Conservation (phyloP, 805 yeast species). For the Nakazawaea anatomiae region DNA sequence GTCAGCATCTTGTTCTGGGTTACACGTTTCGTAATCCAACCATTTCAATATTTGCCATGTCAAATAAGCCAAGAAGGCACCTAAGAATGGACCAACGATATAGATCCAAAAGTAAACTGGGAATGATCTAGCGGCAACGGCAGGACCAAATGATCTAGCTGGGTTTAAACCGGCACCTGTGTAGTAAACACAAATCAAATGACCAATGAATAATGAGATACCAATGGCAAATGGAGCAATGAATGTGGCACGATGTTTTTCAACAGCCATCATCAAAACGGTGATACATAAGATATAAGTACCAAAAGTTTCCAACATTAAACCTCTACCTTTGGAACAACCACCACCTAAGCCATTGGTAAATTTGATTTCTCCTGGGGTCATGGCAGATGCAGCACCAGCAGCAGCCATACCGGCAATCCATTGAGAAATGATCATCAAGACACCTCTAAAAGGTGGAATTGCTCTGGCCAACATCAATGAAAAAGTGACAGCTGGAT, state of each 20-base stretch:
- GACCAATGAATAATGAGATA: slow-evolving; percentile 73
- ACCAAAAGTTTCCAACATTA: slow-evolving; percentile 78
- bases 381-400: slow-evolving; percentile 80
- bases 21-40: slow-evolving; percentile 61
- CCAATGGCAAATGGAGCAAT: slow-evolving; percentile 85
- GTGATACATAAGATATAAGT: slow-evolving; percentile 68
- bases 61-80: slow-evolving; percentile 59
- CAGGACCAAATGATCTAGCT: slow-evolving; percentile 84
- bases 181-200: slow-evolving; percentile 72
- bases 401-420: slow-evolving; percentile 91
- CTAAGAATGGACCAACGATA: slow-evolving; percentile 85
- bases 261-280: slow-evolving; percentile 79
- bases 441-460: slow-evolving; percentile 62
- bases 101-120: slow-evolving; percentile 87
- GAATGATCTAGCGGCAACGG: slow-evolving; percentile 65
- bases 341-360: slow-evolving; percentile 71
- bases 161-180: slow-evolving; percentile 94
- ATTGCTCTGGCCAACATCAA: slow-evolving; percentile 69
- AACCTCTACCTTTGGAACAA: slow-evolving; percentile 65
- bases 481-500: slow-evolving; percentile 81
- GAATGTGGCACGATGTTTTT: slow-evolving; percentile 67
- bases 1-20: slow-evolving; percentile 66
- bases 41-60: slow-evolving; percentile 63
- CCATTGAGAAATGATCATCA: slow-evolving; percentile 64
- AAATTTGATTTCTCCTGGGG: slow-evolving; percentile 73